Base-by-base conservation (phyloP, 257 asterid genomes). In the Orobanche coerulescens region DNA sequence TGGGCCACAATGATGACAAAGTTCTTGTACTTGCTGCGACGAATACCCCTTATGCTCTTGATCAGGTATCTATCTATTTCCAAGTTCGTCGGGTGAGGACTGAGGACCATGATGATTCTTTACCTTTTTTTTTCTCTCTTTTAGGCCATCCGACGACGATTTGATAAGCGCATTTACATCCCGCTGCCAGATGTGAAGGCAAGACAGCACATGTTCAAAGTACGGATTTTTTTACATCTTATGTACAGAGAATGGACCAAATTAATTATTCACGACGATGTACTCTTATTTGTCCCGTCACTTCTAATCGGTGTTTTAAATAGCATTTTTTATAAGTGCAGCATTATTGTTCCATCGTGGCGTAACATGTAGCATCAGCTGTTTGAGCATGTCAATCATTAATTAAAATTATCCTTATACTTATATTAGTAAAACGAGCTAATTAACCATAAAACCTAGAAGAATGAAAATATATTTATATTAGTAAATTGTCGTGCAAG, bases 11-110 rank as follows among this genome's bases (percentile, higher is more conserved):
- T 71, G 96, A 89, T 50, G 96, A 89, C 61, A 89, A 89, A 79
- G 96, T 89, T 54, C 96, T 89, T 65, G 90, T 89, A 48, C 84
- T 89, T 72, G 96, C 96, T 22, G 96, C 96, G 1, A 89, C 96
- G 9, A 89, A 86, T 72, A 89, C 96, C 24, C 96, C 96, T 1
- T 86, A 89, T 58, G 83, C 96, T 42, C 84, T 86, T 63, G 96
- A 89, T 73, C 95, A 86, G 95, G 96, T 89, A 73, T 68, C 69
- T n/a, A 19, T 55, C 24, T 22, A 49, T 19, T 61, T 58, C 25
- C 26, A 47, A 20, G 44, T 25, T 16, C 36, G 26, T 16, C 25
- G 39, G 24, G 7, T n/a, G n/a, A n/a, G n/a, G n/a, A n/a, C n/a
- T 52, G 10, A 18, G 37, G 46, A 25, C 37, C 12, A 18, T 15